Evolutionary conservation across 805 yeast genomes (phyloP), one percentile per base, ranked within the genome.

Genomic region (Helenozyma rhizophorensis): DNA sequence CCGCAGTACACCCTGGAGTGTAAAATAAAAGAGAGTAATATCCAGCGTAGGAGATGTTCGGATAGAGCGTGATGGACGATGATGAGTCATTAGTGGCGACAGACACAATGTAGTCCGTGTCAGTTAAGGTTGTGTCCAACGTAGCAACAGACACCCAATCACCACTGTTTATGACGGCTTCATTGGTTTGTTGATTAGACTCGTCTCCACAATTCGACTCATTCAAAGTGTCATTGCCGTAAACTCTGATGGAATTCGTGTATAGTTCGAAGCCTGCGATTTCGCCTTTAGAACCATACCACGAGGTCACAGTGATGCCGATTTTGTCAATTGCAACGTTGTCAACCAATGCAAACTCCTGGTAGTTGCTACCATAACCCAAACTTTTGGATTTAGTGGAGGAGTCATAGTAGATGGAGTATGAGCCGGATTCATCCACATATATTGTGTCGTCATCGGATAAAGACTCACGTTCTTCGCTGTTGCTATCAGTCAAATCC

Each of bases 1-100:
- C 95, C 3, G 47, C 53, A 1, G 55, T 33, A 61, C 98, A 93
- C 0, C 97, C 97, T 0, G 96, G 96, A 1, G 98, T 93, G 47
- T 76, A 81, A 30, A 89, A 47, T 32, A 76, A 63, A 15, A 93
- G 67, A 0, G 85, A 65, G 55, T 87, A 93, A 38, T 77, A 68
- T 8, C 97, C 97, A 0, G 85, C 67, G 41, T 76, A 72, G 1
- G 83, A 65, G 13, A 87, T 74, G 43, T 80, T 80, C 8, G 96
- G 86, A 36, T 70, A 68, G 50, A 80, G 79, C 1, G 70, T 65
- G 37, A 52, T 34, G 40, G 58, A 54, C n/a, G 64, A 55, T 33
- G 51, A 39, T 7, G 51, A 48, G n/a, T n/a, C n/a, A 32, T 51
- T 55, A 2, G 33, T 34, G 7, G 51, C 56, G 3, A 49, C 41